Evolutionary conservation across 2,329 filamentous ascomycete genomes (phyloP), one percentile per base, ranked within the genome.

Genomic region (Dryadomyces quercus-mongolicae): DNA sequence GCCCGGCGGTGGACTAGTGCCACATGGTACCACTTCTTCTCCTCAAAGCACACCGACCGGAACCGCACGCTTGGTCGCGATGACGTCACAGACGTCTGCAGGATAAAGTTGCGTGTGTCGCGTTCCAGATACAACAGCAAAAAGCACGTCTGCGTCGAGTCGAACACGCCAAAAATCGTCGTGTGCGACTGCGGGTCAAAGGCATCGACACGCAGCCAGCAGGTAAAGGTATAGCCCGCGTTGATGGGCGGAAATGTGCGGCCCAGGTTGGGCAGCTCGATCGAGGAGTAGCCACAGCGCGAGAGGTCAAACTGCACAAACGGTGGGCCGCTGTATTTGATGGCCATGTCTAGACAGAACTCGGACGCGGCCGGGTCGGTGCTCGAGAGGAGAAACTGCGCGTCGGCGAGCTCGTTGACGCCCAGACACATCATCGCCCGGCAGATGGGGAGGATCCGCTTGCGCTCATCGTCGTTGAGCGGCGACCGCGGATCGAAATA

Each of bases 241-340:
- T 84, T 82, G 54, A 81, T 76, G 1, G 93, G 90, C 12, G 93
- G 94, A 62, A 98, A 98, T 1, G 82, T 71, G 36, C 87, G 83
- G 6, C 89, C 89, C 25, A 98, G 74, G n/a, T 83, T 91, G 8
- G 89, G 81, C 31, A 98, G 74, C 66, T 98, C 94, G 58, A 97
- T 80, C 0, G 93, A 95, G 15, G 88, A 87, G 68, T 89, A 92
- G 0, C 94, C 94, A 66, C 90, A 78, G 16, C 89, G 72, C 1
- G 90, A 93, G 21, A 98, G 75, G 66, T 98, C 93, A 68, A 98
- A 97, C 62, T 97, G 90, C 60, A 98, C 86, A 66, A 88, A 91
- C 0, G 91, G 81, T 6, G 93, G 89, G 15, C 82, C 80, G 59
- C 85, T 83, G 56, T 92, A 89, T 50, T 76, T 76, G 58, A 83